Percentiles rank a stretch among this genome's conserved stretches.
Conservation (phyloP, 345 rosid genomes). For the Hevea brasiliensis region DNA sequence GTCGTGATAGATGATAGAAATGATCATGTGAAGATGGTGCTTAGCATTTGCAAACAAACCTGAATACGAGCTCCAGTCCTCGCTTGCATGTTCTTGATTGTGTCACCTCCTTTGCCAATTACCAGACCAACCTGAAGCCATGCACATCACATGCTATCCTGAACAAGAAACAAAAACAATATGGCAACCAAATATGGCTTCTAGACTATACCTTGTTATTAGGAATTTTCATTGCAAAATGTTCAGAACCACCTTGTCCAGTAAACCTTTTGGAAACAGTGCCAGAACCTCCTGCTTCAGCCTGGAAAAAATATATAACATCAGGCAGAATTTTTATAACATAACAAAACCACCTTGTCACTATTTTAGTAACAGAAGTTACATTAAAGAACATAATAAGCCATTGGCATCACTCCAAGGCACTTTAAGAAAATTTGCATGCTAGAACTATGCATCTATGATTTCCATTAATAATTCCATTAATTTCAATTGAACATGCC, state of each 20-base stretch:
- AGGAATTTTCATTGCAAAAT: constrained; percentile 69
- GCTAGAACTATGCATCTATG: background rate
- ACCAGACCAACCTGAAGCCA: constrained; percentile 91
- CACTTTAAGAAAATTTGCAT: too few relatives aligned
- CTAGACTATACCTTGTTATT: constrained; percentile 73
- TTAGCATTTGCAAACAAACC: constrained; percentile 41
- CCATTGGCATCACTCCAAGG: background rate
- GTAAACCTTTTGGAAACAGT: constrained; percentile 68
- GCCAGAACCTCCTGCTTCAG: constrained; percentile 91
- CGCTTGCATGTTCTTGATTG: constrained; percentile 95
- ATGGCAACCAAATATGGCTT: constrained; percentile 12
- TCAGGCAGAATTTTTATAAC: background rate
- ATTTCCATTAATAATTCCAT: background rate
- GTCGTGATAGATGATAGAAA: background rate
- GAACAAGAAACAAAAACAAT: constrained; percentile 3
- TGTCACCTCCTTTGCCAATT: constrained; percentile 99
- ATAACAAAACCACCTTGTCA: background rate
- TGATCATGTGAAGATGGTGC: background rate
- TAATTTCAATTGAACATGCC: background rate
- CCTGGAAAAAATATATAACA: constrained; percentile 40
- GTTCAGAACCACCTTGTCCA: constrained; percentile 77
- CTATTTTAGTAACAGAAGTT: background rate
- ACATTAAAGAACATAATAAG: background rate
- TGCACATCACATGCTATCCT: constrained; percentile 24
- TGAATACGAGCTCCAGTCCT: constrained; percentile 95